Evolutionary conservation across 2,329 filamentous ascomycete species (phyloP).

Genomic region (Curvularia lunata): DNA sequence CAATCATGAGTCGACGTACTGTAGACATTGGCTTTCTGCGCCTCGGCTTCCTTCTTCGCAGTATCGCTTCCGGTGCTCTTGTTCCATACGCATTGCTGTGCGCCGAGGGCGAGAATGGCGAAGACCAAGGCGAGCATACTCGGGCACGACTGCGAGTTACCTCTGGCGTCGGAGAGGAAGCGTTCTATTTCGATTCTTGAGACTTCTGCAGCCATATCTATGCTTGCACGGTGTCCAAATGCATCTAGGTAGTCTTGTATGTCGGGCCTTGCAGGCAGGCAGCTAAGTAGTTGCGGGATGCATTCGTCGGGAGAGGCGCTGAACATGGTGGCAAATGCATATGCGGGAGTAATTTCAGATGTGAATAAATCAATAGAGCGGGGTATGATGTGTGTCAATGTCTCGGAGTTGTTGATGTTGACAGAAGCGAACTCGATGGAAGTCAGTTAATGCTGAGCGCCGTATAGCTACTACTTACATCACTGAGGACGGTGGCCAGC

Average conservation of each 20-base stretch:
- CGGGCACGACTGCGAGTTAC: constrained; percentile 54
- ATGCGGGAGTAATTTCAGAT: constrained; percentile 43
- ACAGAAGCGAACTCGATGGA: constrained; percentile 52
- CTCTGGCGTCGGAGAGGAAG: constrained; percentile 51
- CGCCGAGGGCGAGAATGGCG: constrained; percentile 54
- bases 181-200: constrained; percentile 53
- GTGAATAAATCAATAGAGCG: constrained; percentile 53
- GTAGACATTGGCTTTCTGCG: constrained; percentile 52
- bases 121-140: constrained; percentile 59
- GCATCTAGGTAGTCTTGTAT: constrained; percentile 50
- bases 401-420: constrained; percentile 45
- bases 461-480: constrained; percentile 43
- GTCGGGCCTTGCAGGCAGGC: constrained; percentile 50
- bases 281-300: constrained; percentile 46
- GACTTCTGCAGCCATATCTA: constrained; percentile 54
- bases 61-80: constrained; percentile 46
- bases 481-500: constrained; percentile 55
- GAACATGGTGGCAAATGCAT: constrained; percentile 56
- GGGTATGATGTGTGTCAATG: constrained; percentile 54
- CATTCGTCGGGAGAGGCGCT: constrained; percentile 42
- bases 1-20: constrained; percentile 43
- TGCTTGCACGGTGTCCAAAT: constrained; percentile 53
- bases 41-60: constrained; percentile 47
- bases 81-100: constrained; percentile 56
- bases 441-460: constrained; percentile 25